These are phyloP conservation scores for Pythium diclinum DNA, from an alignment of 352 stramenopile species.

Conservation along the genomic window DNA sequence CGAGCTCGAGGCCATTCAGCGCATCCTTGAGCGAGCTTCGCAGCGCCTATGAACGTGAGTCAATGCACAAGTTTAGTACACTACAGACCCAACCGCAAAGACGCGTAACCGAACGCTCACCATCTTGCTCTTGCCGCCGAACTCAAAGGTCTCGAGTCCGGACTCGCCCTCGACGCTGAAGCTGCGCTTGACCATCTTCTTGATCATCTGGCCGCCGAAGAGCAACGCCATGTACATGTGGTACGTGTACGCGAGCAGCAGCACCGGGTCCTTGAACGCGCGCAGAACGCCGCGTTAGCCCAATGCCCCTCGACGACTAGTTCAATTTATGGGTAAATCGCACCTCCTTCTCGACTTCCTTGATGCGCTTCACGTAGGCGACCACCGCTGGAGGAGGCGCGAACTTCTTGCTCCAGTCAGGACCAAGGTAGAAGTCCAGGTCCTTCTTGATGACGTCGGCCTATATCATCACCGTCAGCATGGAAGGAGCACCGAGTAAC, in stretches of 20 bases:
- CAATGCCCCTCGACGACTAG: neutral
- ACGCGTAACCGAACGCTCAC: neutral
- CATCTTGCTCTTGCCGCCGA: slow-evolving; percentile 50
- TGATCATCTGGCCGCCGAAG: slow-evolving; percentile 56
- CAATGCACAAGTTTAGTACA: neutral
- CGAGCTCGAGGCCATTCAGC: slow-evolving; percentile 43
- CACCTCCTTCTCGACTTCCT: slow-evolving; percentile 54
- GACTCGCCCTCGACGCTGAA: slow-evolving; percentile 41
- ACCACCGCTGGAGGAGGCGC: slow-evolving; percentile 44
- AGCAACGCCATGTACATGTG: slow-evolving; percentile 78
- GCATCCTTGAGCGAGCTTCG: slow-evolving; percentile 55
- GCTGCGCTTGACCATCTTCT: slow-evolving; percentile 62
- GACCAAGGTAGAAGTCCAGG: slow-evolving; percentile 53
- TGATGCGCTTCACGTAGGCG: slow-evolving; percentile 55
- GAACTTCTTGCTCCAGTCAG: slow-evolving; percentile 58
- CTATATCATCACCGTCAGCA: slow-evolving; percentile 21
- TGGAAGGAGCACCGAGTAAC: neutral
- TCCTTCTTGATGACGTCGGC: slow-evolving; percentile 59
- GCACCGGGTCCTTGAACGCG: slow-evolving; percentile 33
- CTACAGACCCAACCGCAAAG: neutral
- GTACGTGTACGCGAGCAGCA: slow-evolving; percentile 64
- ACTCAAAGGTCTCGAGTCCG: slow-evolving; percentile 53
- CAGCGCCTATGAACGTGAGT: slow-evolving; percentile 25
- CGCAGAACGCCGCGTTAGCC: neutral
- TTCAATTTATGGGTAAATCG: no score